Evolutionary conservation across 73 alveolate species (phyloP).

Genomic region (Urostyla sp.): DNA sequence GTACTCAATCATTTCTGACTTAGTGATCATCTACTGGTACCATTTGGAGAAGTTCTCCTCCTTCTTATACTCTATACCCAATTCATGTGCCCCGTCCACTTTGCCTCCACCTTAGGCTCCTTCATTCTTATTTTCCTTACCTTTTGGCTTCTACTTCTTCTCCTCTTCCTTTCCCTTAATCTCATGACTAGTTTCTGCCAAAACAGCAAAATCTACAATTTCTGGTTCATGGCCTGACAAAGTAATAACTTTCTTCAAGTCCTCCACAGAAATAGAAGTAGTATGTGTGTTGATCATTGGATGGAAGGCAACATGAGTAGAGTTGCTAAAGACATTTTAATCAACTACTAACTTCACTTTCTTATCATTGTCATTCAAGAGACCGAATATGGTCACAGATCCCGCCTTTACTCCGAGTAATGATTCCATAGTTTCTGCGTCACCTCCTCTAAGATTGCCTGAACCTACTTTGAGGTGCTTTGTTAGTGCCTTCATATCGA

Average conservation of each 20-base stretch:
- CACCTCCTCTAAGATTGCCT: slow-evolving; percentile 93
- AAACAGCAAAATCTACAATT: slow-evolving; percentile 62
- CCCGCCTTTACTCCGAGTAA: slow-evolving; percentile 89
- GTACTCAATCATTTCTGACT: slow-evolving; percentile 92
- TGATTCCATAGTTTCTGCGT: slow-evolving; percentile 77
- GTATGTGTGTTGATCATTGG: slow-evolving; percentile 95
- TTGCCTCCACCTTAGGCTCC: slow-evolving; percentile 62
- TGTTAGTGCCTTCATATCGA: slow-evolving; percentile 85
- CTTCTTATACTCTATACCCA: slow-evolving; percentile 84
- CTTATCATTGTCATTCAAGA: slow-evolving; percentile 90
- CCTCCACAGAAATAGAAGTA: slow-evolving; percentile 83
- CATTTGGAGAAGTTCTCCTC: slow-evolving; percentile 76
- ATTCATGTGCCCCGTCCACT: slow-evolving; percentile 58
- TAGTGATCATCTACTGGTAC: slow-evolving; percentile 73
- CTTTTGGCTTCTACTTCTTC: slow-evolving; percentile 14
- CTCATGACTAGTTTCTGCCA: neutral
- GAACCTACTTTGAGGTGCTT: slow-evolving; percentile 90
- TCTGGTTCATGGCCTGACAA: slow-evolving; percentile 73
- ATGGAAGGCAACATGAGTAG: slow-evolving; percentile 83
- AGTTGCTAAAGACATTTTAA: slow-evolving; percentile 69
- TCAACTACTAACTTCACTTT: slow-evolving; percentile 89
- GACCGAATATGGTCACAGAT: slow-evolving; percentile 90
- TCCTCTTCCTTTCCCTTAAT: slow-evolving; percentile 55
- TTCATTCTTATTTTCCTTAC: slow-evolving; percentile 59
- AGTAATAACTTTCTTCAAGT: slow-evolving; percentile 72